Conservation (phyloP, 2,329 filamentous ascomycete species). For the Ceratocystis alfenasii region DNA sequence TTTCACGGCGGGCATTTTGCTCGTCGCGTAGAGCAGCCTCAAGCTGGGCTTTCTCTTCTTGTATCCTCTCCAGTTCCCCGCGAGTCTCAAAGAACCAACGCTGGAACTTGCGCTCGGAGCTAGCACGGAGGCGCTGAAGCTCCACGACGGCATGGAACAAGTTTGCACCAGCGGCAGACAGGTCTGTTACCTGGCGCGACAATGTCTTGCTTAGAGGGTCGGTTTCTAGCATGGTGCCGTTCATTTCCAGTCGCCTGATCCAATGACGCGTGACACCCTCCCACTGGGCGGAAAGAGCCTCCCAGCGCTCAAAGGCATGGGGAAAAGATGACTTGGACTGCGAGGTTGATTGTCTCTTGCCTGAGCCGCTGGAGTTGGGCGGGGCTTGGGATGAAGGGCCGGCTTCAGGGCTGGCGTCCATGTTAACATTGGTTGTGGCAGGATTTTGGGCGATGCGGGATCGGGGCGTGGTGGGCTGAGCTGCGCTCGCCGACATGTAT, state of each 20-base stretch:
- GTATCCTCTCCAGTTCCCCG: slow-evolving; percentile 70
- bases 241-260: slow-evolving; percentile 85
- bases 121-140: slow-evolving; percentile 81
- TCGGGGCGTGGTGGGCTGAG: slow-evolving; percentile 23
- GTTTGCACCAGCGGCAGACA: slow-evolving; percentile 95
- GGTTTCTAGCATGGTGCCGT: slow-evolving; percentile 69
- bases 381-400: slow-evolving; percentile 24
- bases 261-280: slow-evolving; percentile 95
- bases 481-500: slow-evolving; percentile 22
- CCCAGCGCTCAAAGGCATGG: slow-evolving; percentile 96
- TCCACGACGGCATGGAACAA: slow-evolving; percentile 97
- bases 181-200: slow-evolving; percentile 84
- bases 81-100: slow-evolving; percentile 97
- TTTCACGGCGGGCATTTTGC: slow-evolving; percentile 58
- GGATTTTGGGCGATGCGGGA: slow-evolving; percentile 18
- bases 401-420: slow-evolving; percentile 9
- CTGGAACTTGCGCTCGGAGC: slow-evolving; percentile 94
- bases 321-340: slow-evolving; percentile 57
- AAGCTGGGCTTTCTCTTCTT: slow-evolving; percentile 72
- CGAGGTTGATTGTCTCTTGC: slow-evolving; percentile 25
- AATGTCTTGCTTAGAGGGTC: slow-evolving; percentile 80
- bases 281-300: slow-evolving; percentile 93
- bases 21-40: slow-evolving; percentile 65
- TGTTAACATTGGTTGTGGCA: slow-evolving; percentile 12
- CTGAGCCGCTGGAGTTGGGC: slow-evolving; percentile 21